Evolutionary conservation across 208 protist genomes (phyloP), one percentile per base, ranked within the genome.

Genomic region (Wallacemonas sp.): DNA sequence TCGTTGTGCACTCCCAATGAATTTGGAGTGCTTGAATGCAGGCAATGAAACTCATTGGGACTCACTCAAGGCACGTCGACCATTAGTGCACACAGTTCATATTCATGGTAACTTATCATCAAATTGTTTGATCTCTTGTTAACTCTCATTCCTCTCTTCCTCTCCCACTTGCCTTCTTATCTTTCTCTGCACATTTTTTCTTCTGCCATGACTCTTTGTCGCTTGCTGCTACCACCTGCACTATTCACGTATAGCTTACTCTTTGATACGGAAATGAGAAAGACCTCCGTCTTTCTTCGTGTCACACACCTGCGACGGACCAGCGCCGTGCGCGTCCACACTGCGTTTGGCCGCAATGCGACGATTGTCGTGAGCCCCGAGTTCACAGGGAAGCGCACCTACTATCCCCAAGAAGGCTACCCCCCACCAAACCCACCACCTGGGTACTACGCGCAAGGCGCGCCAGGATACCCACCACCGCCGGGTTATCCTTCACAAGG

Each of bases 381-480:
- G 39, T 67, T 77, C 4, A 34, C 65, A 19, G 70, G 72, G 21
- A 61, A 47, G 36, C 68, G 76, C 2, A 65, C 62, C 2, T 87
- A 87, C 55, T 81, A 74, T 44, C 44, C 60, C 16, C 34, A 56
- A 26, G 72, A 70, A 36, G 68, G 63, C 1, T 41, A 61, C 21
- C 83, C 83, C 19, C 83, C 83, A 9, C 80, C 83, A 4, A 76
- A 70, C 19, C 76, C 79, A 8, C 78, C 73, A 4, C 79, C 80
- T 17, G 75, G 74, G 6, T 63, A 55, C 2, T 24, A 57, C n/a
- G n/a, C 17, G 19, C 43, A 47, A 19, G 43, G 43, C 5, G 26
- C 34, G 41, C 23, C 21, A 26, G 29, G 43, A 8, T 36, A 66
- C 43, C 47, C 47, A 32, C 23, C 41, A 23, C 41, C 52, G n/a